phyloP scores from a whole-genome alignment of 208 protist species.

The Leishmania tarentolae region DNA sequence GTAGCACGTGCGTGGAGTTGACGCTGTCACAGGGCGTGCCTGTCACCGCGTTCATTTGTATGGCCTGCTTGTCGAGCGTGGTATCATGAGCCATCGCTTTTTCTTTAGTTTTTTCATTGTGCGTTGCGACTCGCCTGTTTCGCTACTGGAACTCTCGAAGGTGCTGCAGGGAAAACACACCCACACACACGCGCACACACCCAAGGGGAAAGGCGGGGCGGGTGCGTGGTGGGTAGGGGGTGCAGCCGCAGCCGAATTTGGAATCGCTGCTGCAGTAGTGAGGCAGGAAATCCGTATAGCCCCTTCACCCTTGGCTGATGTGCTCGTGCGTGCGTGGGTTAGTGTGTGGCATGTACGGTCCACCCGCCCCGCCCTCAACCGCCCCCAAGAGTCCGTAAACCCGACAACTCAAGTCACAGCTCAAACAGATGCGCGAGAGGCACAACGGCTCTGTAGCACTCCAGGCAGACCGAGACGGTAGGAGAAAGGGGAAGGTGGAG shows the following conservation, averaged over 20 bases:
- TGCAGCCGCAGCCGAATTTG: background rate
- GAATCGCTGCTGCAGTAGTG: background rate
- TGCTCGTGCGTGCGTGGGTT: background rate
- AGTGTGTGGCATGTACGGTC: background rate
- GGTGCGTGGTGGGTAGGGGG: background rate
- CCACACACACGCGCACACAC: background rate
- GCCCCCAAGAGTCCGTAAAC: too few relatives aligned
- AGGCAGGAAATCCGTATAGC: background rate
- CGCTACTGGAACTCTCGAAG: background rate
- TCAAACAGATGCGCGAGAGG: background rate
- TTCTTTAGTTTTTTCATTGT: background rate
- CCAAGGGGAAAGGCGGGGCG: background rate
- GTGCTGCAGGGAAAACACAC: background rate
- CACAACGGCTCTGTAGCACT: background rate
- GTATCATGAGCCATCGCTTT: background rate
- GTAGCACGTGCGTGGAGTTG: background rate
- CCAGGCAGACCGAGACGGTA: background rate
- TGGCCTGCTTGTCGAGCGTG: background rate
- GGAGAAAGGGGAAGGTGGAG: background rate
- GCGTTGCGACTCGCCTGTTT: background rate
- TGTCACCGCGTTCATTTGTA: background rate
- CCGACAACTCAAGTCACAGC: background rate
- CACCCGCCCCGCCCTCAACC: background rate
- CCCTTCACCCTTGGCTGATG: background rate
- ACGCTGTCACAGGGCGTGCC: background rate